A percentile compares a stretch with the other conserved stretches of the same genome.
Conservation (phyloP, 768 basidiomycete genomes). For the Jaapia argillacea region DNA sequence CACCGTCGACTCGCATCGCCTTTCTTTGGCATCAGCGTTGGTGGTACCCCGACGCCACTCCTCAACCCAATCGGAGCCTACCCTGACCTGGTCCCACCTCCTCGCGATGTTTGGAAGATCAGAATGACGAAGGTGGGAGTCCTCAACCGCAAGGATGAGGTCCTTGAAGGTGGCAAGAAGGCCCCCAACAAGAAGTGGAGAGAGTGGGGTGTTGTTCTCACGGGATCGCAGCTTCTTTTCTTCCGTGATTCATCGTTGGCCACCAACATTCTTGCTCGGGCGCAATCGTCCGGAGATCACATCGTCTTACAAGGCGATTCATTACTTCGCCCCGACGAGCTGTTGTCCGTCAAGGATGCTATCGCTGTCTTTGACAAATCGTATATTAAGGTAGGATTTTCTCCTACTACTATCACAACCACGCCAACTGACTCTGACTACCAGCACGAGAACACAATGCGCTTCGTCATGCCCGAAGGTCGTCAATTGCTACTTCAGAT, state of each 20-base stretch:
- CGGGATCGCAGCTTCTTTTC: constrained; percentile 84
- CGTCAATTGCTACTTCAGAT: constrained; percentile 80
- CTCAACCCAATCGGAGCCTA: constrained; percentile 16
- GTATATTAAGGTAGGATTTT: constrained; percentile 57
- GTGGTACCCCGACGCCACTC: constrained; percentile 21
- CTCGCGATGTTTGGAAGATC: constrained; percentile 33
- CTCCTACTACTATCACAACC: neutral
- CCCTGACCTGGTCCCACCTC: constrained; percentile 14
- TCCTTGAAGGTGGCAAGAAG: constrained; percentile 67
- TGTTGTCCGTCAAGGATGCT: constrained; percentile 65
- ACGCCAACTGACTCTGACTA: neutral
- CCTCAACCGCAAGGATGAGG: constrained; percentile 75
- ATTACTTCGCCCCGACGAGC: constrained; percentile 73
- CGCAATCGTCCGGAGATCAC: constrained; percentile 22
- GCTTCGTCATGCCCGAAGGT: constrained; percentile 65
- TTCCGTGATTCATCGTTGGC: constrained; percentile 68
- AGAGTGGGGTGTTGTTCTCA: constrained; percentile 75
- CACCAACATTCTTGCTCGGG: constrained; percentile 32
- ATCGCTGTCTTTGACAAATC: constrained; percentile 75
- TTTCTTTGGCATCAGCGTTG: constrained; percentile 31
- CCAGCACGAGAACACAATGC: constrained; percentile 65
- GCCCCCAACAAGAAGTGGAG: constrained; percentile 80
- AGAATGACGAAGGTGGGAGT: constrained; percentile 76
- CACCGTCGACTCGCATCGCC: constrained; percentile 25
- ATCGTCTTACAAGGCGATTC: constrained; percentile 27